phyloP scores from a whole-genome alignment of 805 yeast genomes.

The Metschnikowia orientalis region DNA sequence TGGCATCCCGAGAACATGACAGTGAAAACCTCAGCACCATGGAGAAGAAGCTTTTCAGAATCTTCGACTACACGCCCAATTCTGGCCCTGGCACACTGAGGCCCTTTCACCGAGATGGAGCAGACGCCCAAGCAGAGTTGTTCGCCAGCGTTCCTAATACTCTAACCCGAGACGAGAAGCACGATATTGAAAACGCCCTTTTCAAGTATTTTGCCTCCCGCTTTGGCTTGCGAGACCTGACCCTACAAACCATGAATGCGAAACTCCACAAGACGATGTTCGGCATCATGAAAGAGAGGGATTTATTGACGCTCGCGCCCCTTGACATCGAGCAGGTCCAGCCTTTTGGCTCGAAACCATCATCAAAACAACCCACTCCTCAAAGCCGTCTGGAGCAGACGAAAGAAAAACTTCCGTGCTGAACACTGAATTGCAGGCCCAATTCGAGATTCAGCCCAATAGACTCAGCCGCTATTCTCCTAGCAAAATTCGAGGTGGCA shows the following conservation, averaged over 20 bases:
- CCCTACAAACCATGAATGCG: conserved; percentile 2
- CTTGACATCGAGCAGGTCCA: too few relatives aligned
- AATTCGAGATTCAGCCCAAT: too few relatives aligned
- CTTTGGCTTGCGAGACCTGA: conserved; percentile 1
- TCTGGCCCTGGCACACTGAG: neutral
- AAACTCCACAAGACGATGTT: conserved; percentile 2
- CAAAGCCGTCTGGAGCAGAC: too few relatives aligned
- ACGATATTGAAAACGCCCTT: conserved; percentile 1
- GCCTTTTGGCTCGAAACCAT: too few relatives aligned
- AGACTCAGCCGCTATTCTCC: too few relatives aligned
- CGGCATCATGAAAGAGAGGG: conserved; percentile 1
- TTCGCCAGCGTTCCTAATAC: conserved; percentile 6
- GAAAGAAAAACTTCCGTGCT: too few relatives aligned
- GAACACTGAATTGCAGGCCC: too few relatives aligned
- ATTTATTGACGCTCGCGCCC: too few relatives aligned
- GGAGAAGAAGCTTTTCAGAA: conserved; percentile 29
- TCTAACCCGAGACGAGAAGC: conserved; percentile 2
- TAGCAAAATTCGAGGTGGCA: too few relatives aligned
- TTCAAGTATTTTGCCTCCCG: conserved; percentile 2
- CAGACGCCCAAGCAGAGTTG: too few relatives aligned
- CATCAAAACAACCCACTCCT: too few relatives aligned
- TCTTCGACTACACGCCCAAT: conserved; percentile 21
- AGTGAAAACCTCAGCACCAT: conserved; percentile 21
- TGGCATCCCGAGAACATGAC: conserved; percentile 17
- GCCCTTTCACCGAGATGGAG: neutral